Conservation (phyloP, 345 rosid genomes). For the Populus nigra region DNA sequence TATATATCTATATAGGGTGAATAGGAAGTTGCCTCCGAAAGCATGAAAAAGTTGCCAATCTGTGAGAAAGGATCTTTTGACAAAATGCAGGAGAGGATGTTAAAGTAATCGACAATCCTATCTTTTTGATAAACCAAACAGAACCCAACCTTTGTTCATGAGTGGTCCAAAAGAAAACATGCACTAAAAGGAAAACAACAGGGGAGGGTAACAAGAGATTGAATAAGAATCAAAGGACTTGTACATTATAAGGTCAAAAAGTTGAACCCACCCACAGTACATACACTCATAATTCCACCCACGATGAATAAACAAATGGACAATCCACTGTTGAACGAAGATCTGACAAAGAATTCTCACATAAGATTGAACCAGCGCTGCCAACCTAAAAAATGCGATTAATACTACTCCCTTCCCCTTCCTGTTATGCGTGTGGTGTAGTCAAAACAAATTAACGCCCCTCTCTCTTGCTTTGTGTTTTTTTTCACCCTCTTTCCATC, state of each 20-base stretch:
- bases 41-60: slow-evolving; percentile 23
- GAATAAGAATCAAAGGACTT: slow-evolving; percentile 35
- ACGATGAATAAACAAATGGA: slow-evolving; percentile 18
- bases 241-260: slow-evolving; percentile 48
- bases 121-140: slow-evolving; percentile 28
- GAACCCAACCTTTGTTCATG: slow-evolving; percentile 17
- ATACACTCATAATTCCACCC: slow-evolving; percentile 50
- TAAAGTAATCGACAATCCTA: slow-evolving; percentile 6
- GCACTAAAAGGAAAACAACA: slow-evolving; percentile 11
- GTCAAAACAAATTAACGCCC: slow-evolving; percentile 39
- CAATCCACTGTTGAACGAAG: slow-evolving; percentile 8
- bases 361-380: neutral
- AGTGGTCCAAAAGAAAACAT: slow-evolving; percentile 21
- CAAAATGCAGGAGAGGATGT: slow-evolving; percentile 13
- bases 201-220: slow-evolving; percentile 22
- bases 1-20: neutral
- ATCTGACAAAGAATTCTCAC: slow-evolving; percentile 25
- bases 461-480: slow-evolving; percentile 5
- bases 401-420: slow-evolving; percentile 1
- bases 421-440: neutral
- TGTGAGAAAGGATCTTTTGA: slow-evolving; percentile 21
- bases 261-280: slow-evolving; percentile 32
- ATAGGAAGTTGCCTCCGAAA: slow-evolving; percentile 27
- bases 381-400: neutral
- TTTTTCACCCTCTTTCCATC: neutral